Evolutionary conservation across 768 basidiomycete genomes (phyloP).

Genomic region (Hericium rajendrae): DNA sequence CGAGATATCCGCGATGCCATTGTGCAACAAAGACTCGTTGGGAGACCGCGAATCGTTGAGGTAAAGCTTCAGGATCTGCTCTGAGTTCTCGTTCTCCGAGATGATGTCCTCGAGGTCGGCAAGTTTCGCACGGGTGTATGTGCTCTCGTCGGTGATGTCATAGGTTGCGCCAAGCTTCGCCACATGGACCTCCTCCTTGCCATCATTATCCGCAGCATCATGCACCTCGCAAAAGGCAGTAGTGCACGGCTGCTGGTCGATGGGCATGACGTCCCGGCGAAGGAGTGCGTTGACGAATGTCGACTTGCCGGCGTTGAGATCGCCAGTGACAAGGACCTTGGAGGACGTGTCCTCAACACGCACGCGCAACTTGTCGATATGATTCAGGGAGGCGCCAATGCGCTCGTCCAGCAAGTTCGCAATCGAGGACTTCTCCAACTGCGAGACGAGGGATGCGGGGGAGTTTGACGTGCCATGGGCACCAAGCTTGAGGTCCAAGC

Average conservation of each 20-base stretch:
- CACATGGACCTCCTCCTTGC: conserved; percentile 79
- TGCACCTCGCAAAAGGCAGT: conserved; percentile 96
- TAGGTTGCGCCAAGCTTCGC: conserved; percentile 63
- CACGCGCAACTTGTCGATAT: conserved; percentile 75
- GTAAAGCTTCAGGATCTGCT: conserved; percentile 80
- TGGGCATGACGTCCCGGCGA: conserved; percentile 85
- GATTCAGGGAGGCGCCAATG: conserved; percentile 59
- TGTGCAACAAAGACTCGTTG: conserved; percentile 81
- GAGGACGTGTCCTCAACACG: conserved; percentile 89
- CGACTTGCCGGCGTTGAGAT: conserved; percentile 96
- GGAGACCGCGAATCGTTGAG: conserved; percentile 72
- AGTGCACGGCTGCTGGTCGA: conserved; percentile 97
- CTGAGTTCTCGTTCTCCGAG: conserved; percentile 57
- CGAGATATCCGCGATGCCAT: conserved; percentile 94
- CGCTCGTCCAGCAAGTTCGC: conserved; percentile 87
- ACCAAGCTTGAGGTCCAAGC: conserved; percentile 88
- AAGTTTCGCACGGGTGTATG: conserved; percentile 62
- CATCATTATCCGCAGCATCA: conserved; percentile 73
- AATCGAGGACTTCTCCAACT: conserved; percentile 88
- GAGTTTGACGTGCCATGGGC: conserved; percentile 52
- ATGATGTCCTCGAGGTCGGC: conserved; percentile 72
- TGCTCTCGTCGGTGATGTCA: conserved; percentile 59
- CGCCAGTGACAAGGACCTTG: conserved; percentile 95
- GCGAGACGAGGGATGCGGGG: conserved; percentile 70
- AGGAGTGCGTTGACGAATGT: conserved; percentile 96